These are phyloP conservation scores for Aureobasidium zeae DNA, from an alignment of 2,329 filamentous ascomycete genomes.

Conservation along the genomic window DNA sequence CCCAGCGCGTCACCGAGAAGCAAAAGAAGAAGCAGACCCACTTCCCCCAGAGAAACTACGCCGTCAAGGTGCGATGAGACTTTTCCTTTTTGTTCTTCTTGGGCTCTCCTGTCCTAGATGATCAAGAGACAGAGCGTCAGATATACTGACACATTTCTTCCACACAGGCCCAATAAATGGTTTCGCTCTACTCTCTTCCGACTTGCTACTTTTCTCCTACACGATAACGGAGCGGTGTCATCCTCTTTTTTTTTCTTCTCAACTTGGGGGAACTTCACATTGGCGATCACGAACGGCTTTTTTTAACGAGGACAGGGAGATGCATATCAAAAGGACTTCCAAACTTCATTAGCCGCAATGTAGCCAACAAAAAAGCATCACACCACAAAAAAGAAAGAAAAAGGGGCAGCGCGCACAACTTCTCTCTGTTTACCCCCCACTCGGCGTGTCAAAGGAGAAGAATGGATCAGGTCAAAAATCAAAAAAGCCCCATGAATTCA, in stretches of 20 bases:
- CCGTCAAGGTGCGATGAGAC: constrained; percentile 67
- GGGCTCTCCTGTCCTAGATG: not conserved
- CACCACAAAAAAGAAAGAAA: no score
- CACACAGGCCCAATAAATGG: constrained; percentile 13
- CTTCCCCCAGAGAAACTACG: constrained; percentile 98
- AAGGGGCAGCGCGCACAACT: constrained; percentile 11
- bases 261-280: no score
- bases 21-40: constrained; percentile 91
- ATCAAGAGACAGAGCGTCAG: not conserved
- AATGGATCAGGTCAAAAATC: no score
- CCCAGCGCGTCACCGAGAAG: constrained; percentile 77
- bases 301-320: no score
- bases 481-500: no score
- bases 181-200: constrained; percentile 14
- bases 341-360: constrained; percentile 12
- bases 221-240: not conserved
- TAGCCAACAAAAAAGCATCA: constrained; percentile 8
- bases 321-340: not conserved
- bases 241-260: constrained; percentile 10
- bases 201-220: constrained; percentile 2
- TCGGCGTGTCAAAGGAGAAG: no score
- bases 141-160: constrained; percentile 2
- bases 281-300: constrained; percentile 12
- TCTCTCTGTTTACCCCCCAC: no score
- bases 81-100: no score